Conservation (phyloP, 1,139 yeast species). For the Suhomyces ambrosiae region DNA sequence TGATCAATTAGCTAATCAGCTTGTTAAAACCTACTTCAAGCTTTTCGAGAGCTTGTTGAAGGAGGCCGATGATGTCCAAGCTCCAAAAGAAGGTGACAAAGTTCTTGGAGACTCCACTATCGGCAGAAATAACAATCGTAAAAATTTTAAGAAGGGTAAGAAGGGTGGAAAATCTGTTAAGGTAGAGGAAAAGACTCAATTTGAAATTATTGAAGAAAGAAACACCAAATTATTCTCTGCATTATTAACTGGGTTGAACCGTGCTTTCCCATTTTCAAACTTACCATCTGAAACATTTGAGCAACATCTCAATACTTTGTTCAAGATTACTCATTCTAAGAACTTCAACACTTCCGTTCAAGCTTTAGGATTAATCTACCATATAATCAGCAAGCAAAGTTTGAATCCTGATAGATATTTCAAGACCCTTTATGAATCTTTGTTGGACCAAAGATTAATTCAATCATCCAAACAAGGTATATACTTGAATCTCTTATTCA, state of each 20-base stretch:
- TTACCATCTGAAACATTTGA: conserved; percentile 73
- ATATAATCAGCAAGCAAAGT: conserved; percentile 62
- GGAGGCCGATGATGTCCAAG: conserved; percentile 40
- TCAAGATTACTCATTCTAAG: conserved; percentile 88
- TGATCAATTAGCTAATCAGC: conserved; percentile 72
- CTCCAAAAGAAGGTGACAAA: conserved; percentile 41
- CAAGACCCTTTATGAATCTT: conserved; percentile 86
- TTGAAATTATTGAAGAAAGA: conserved; percentile 78
- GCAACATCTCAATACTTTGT: conserved; percentile 79
- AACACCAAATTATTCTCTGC: conserved; percentile 87
- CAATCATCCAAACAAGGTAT: conserved; percentile 87
- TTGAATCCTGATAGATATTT: conserved; percentile 74
- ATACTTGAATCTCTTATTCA: conserved; percentile 81
- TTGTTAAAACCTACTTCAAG: conserved; percentile 83
- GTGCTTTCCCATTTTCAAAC: conserved; percentile 92
- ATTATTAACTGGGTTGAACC: conserved; percentile 88
- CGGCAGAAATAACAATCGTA: conserved; percentile 58
- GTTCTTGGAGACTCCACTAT: conserved; percentile 42
- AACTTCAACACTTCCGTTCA: conserved; percentile 95
- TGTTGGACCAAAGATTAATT: conserved; percentile 81
- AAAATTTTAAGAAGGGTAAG: conserved; percentile 52
- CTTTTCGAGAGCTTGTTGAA: conserved; percentile 81
- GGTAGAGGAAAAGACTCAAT: conserved; percentile 62
- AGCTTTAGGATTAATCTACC: conserved; percentile 83
- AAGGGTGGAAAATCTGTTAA: conserved; percentile 85